Percentiles rank a stretch among this genome's conserved stretches.
phyloP scores from a whole-genome alignment of 148 eudicot species.

The Arbutus unedo region DNA sequence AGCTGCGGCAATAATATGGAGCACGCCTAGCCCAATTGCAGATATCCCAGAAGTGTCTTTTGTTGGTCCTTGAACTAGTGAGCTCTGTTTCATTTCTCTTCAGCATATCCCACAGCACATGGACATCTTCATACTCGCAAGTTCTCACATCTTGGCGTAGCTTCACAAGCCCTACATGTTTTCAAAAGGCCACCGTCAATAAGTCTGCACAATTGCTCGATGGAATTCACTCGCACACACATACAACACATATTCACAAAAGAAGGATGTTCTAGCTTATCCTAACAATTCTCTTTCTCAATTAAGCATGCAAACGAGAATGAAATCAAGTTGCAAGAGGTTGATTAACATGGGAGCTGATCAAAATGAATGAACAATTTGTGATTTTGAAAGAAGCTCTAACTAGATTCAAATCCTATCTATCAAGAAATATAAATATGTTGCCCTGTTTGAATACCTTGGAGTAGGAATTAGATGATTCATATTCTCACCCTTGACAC shows the following conservation, averaged over 20 bases:
- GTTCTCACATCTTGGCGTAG: slow-evolving; percentile 42
- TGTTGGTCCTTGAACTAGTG: neutral
- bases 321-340: neutral
- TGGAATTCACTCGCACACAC: neutral
- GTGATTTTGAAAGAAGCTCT: neutral
- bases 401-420: neutral
- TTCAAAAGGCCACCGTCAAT: neutral
- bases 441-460: neutral
- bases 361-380: neutral
- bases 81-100: slow-evolving; percentile 26
- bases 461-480: no score
- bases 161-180: slow-evolving; percentile 32
- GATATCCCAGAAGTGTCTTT: slow-evolving; percentile 9
- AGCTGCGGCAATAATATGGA: slow-evolving; percentile 21
- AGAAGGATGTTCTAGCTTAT: neutral
- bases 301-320: neutral
- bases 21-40: slow-evolving; percentile 22
- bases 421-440: neutral
- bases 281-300: neutral
- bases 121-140: slow-evolving; percentile 56
- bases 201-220: neutral
- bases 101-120: slow-evolving; percentile 51
- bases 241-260: neutral
- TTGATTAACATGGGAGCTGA: neutral
- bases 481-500: no score